Base-by-base conservation (phyloP, 73 alveolate species). In the Symbiodinium pilosum region DNA sequence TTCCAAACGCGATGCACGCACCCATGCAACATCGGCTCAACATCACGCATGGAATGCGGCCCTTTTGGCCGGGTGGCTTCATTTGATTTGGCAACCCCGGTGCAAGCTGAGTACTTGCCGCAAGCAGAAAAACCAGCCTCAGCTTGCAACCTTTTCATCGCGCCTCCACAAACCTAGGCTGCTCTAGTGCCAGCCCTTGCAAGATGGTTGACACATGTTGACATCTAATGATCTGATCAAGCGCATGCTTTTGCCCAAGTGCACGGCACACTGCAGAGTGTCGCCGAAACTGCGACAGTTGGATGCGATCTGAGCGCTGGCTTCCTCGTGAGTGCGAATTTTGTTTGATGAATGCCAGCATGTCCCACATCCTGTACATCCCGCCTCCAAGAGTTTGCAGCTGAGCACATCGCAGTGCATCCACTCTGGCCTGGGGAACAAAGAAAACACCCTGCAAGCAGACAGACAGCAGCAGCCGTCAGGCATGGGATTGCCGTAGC, bases 361-460 rank as follows among this genome's bases (percentile, higher is more conserved):
- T 34, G 26, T 81, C 12, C 24, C 8, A 42, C 12, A 7, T 32
- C 12, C 43, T 11, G 8, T 40, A 32, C 12, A 18, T 6, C 34
- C 41, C 43, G 41, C 93, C 93, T 44, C 94, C 94, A 87, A n/a
- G 28, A 87, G 41, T 24, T 34, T 87, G 94, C 84, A 87, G 0
- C 64, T 34, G 14, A 4, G 41, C 84, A 87, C 84, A 36, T 87
- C 94, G 56, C 94, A 87, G 11, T 87, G 94, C 94, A 87, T 87
- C 94, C 94, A 87, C 21, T 87, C 84, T 14, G 94, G 94, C 94
- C 94, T 87, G 32, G 30, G 43, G n/a, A 28, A n/a, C n/a, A n/a
- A n/a, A n/a, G n/a, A n/a, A n/a, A n/a, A n/a, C n/a, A n/a, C n/a
- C n/a, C n/a, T n/a, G n/a, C n/a, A n/a, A n/a, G n/a, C n/a, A n/a